phyloP scores from a whole-genome alignment of 176 grass and related monocot genomes.

The Oryza punctata region DNA sequence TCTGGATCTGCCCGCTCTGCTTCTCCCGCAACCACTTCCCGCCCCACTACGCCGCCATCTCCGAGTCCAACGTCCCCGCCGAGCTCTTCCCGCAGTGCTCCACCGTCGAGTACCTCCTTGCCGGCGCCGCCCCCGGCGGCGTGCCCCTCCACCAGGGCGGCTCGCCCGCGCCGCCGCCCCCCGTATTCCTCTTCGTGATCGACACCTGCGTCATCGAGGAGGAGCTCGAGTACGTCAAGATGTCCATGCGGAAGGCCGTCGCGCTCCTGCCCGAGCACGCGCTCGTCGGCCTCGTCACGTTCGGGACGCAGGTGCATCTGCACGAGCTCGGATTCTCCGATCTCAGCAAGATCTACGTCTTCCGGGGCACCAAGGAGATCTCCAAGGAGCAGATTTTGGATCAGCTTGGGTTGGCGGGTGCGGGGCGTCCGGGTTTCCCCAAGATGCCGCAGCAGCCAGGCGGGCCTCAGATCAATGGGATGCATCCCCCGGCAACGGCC shows the following conservation, averaged over 20 bases:
- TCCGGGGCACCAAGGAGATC: constrained; percentile 94
- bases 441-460: constrained; percentile 54
- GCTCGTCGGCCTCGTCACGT: constrained; percentile 86
- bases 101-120: constrained; percentile 78
- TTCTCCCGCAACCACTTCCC: constrained; percentile 97
- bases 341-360: constrained; percentile 96
- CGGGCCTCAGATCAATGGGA: constrained; percentile 52
- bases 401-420: constrained; percentile 73
- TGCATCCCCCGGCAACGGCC: constrained; percentile 45
- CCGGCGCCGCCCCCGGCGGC: constrained; percentile 42
- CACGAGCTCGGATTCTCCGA: constrained; percentile 92
- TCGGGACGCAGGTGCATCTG: constrained; percentile 94
- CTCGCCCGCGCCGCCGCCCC: constrained; percentile 50
- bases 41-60: constrained; percentile 83
- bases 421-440: constrained; percentile 59
- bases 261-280: constrained; percentile 85
- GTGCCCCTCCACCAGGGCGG: constrained; percentile 7
- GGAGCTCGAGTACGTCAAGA: constrained; percentile 82
- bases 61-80: constrained; percentile 77
- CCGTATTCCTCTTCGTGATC: constrained; percentile 92
- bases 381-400: constrained; percentile 95
- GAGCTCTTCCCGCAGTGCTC: constrained; percentile 89
- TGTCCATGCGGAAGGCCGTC: constrained; percentile 80
- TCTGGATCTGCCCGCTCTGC: constrained; percentile 99
- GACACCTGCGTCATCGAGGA: constrained; percentile 98